Base-by-base conservation (phyloP, 768 basidiomycete genomes). In the Pisolithus albus region DNA sequence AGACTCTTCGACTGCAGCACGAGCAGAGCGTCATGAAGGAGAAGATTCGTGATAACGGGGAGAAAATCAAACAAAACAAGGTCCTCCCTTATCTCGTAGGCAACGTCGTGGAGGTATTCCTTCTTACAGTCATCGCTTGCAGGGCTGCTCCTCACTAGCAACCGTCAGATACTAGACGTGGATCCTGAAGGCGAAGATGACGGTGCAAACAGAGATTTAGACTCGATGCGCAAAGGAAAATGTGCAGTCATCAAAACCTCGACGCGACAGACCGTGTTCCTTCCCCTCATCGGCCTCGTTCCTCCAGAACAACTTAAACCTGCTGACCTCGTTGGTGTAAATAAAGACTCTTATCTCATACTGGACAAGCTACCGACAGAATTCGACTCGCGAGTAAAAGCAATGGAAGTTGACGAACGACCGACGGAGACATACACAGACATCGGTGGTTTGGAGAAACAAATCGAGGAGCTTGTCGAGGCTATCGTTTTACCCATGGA, bases 11-110 rank as follows among this genome's bases (percentile, higher is more conserved):
- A 47, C 71, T 99, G 50, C 84, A 89, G 61, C 95, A 98, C 65
- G 96, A 98, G 68, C 90, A 95, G 70, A 87, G 74, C 59, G 86
- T 87, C 58, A 98, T 99, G 96, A 88, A 91, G 66, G 94, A 97
- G 76, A 96, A 95, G 79, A 96, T 99, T 64, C 83, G 91, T 49
- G 96, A 99, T 65, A 99, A 97, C 56, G 86, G 87, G 43, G 92
- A 96, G 72, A 98, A 98, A 74, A 90, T 99, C 58, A 96, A 96
- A 71, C 95, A 99, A 80, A 98, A 99, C 72, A 98, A 98, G 71
- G 92, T 96, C 11, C 74, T 99, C 40, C 96, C 96, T 6, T 99
- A 99, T 70, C 83, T 99, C 49, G 96, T 99, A 36, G 92, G 88
- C 15, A 96, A 98, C 63, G 91, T 99, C 34, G 92, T 99, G 16